Evolutionary conservation across 805 yeast species (phyloP).

Genomic region (Ogataea dorogensis): DNA sequence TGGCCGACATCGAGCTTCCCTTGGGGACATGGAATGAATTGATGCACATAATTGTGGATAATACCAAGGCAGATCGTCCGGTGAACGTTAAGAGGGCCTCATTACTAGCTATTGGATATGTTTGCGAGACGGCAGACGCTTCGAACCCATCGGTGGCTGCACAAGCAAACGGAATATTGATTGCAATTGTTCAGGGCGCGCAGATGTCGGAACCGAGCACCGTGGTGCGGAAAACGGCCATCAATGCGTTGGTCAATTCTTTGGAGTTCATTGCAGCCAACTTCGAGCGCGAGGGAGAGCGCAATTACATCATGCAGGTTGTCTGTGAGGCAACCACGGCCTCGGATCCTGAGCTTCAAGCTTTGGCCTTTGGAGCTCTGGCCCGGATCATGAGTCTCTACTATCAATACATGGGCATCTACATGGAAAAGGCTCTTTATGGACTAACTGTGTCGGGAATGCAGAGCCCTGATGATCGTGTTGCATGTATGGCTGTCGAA

Average conservation of each 20-base stretch:
- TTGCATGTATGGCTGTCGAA: constrained; percentile 97
- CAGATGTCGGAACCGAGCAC: constrained; percentile 74
- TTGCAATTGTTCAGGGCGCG: constrained; percentile 97
- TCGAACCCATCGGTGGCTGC: constrained; percentile 69
- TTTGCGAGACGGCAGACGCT: constrained; percentile 93
- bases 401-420: constrained; percentile 85
- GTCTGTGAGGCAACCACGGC: constrained; percentile 99
- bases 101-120: constrained; percentile 86
- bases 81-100: constrained; percentile 84
- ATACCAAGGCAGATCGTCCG: constrained; percentile 77
- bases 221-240: constrained; percentile 81
- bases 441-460: constrained; percentile 89
- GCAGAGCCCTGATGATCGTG: constrained; percentile 79
- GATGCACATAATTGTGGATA: constrained; percentile 78
- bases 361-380: constrained; percentile 93
- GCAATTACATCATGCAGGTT: constrained; percentile 97
- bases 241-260: constrained; percentile 88
- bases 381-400: constrained; percentile 89
- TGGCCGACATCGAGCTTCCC: constrained; percentile 95
- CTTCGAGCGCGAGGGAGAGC: constrained; percentile 90
- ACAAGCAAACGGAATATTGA: constrained; percentile 87
- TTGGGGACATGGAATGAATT: constrained; percentile 84
- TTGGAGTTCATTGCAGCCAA: constrained; percentile 84
- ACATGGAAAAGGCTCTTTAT: constrained; percentile 96
- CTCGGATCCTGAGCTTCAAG: constrained; percentile 74